Evolutionary conservation across 176 grass and related monocot genomes (phyloP), one percentile per base, ranked within the genome.

Genomic region (Phyllostachys edulis): DNA sequence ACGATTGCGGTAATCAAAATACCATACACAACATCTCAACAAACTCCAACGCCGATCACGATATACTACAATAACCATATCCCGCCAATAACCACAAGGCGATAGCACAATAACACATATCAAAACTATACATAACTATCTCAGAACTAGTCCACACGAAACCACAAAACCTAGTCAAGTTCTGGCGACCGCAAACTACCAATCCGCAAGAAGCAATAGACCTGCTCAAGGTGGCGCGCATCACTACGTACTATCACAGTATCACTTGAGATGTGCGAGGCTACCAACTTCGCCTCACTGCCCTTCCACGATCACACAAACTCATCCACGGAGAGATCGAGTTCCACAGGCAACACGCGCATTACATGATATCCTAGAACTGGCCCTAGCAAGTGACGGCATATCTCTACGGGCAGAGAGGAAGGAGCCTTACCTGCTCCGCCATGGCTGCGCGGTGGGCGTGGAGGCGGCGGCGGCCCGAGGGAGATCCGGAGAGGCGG

Each of bases 401-500:
- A 17, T 21, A 36, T 5, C 27, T 46, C 40, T 6, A 81, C 32
- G 61, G 42, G 56, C 13, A 13, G 32, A 38, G 32, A 2, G 4
- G 40, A 63, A 45, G 24, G 42, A 69, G 13, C 29, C 7, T 29
- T 87, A 94, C 94, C 89, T 97, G 94, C 54, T 97, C 91, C 82
- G 91, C 94, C 94, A 97, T 97, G 87, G 86, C 63, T 88, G 76
- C 52, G 67, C 39, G 61, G 45, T 68, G 47, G 76, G 67, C 12
- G 29, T 26, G 9, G 41, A 18, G 27, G 79, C 17, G 57, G 86
- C 83, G 37, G 80, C 68, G 80, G 77, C 66, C 20, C 50, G 21
- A 52, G 55, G 52, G 29, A 41, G 65, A 57, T 80, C 37, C n/a
- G 67, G 67, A 57, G 47, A 15, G 9, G 41, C 36, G 18, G 83